Conservation (phyloP, 1,139 yeast species). For the Magnusiomyces suaveolens region DNA sequence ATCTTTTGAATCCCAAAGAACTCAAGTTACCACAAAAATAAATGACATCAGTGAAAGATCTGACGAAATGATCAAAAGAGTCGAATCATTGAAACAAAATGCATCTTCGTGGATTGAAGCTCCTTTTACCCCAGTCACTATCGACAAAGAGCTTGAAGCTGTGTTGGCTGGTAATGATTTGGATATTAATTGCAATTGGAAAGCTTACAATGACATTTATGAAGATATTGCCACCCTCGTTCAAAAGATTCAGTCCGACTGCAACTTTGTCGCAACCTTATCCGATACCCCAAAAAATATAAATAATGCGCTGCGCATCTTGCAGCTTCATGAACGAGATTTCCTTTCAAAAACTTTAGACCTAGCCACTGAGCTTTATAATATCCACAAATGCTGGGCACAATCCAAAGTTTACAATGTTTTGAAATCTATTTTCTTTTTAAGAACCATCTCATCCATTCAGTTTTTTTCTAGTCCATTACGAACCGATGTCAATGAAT, state of each 20-base stretch:
- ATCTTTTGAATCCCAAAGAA: constrained; percentile 13
- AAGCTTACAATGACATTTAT: constrained; percentile 16
- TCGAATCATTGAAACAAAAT: constrained; percentile 17
- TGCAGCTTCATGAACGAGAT: constrained; percentile 23
- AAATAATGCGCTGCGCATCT: constrained; percentile 17
- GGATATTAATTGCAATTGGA: constrained; percentile 3
- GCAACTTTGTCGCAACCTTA: constrained; percentile 23
- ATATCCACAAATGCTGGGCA: constrained; percentile 16
- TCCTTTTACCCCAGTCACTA: constrained; percentile 11
- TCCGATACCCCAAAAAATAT: constrained; percentile 21
- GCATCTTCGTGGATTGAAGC: constrained; percentile 16
- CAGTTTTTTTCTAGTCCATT: constrained; percentile 28
- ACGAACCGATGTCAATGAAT: constrained; percentile 25
- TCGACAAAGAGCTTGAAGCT: constrained; percentile 2
- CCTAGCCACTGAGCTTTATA: constrained; percentile 21
- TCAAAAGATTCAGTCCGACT: constrained; percentile 23
- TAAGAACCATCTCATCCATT: constrained; percentile 25
- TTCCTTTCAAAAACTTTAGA: constrained; percentile 22
- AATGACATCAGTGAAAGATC: constrained; percentile 17
- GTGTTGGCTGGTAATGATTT: neutral
- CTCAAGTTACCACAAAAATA: constrained; percentile 12
- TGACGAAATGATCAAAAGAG: constrained; percentile 18
- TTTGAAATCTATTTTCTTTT: constrained; percentile 16
- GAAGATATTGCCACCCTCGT: constrained; percentile 27
- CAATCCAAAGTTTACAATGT: constrained; percentile 18